Percentiles rank a stretch among this genome's conserved stretches.
Evolutionary conservation across 208 protist species (phyloP).

Genomic region (Tritrichomonas musculus): DNA sequence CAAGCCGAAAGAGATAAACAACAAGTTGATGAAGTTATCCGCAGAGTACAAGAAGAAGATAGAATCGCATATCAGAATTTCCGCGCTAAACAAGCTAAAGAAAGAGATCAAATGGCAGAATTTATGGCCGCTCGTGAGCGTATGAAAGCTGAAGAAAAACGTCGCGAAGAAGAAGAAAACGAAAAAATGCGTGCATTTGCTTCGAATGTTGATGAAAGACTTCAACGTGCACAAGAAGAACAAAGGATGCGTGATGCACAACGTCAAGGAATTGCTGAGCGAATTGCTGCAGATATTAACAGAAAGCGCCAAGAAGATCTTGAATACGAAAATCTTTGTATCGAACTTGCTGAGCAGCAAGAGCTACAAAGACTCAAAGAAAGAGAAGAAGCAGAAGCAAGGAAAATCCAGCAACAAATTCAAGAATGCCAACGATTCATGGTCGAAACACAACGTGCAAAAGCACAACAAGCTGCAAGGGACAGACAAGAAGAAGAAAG

Average conservation of each 20-base stretch:
- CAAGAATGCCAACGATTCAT: not conserved
- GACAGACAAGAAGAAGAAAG: not conserved
- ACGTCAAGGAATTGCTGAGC: not conserved
- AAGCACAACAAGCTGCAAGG: not conserved
- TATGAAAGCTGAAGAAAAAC: not conserved
- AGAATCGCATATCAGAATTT: not conserved
- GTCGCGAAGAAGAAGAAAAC: not conserved
- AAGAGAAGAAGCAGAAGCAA: not conserved
- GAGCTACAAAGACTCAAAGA: not conserved
- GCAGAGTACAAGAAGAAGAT: not conserved
- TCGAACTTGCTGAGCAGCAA: conserved; percentile 16
- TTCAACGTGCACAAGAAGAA: conserved; percentile 16
- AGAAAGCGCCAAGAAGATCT: not conserved
- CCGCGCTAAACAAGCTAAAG: not conserved
- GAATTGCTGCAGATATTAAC: not conserved
- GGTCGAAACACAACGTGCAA: not conserved
- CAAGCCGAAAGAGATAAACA: not conserved
- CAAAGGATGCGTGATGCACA: not conserved
- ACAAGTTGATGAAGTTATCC: not conserved
- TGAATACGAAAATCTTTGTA: not conserved
- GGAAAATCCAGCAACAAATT: not conserved
- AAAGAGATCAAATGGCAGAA: not conserved
- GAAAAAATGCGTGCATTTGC: not conserved
- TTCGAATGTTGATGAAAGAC: not conserved
- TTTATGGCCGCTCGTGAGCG: not conserved